These are phyloP conservation scores for Penicillium coffeae DNA, from an alignment of 495 filamentous ascomycete species.

Conservation along the genomic window DNA sequence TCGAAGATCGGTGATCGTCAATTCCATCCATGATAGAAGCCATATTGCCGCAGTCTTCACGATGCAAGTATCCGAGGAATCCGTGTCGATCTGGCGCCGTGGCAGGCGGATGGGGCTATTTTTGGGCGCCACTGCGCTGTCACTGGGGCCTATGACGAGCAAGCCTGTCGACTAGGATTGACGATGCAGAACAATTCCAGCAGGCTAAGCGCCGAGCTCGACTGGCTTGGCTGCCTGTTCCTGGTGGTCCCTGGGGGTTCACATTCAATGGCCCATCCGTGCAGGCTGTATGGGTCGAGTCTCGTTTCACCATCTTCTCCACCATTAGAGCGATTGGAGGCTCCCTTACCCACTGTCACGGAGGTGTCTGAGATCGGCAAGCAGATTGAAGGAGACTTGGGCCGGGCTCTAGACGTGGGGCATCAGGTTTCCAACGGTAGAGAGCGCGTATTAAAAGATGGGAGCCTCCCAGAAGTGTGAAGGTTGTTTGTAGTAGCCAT, in stretches of 20 bases:
- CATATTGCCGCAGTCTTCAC: not conserved
- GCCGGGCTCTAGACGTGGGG: not conserved
- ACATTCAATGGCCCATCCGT: slow-evolving; percentile 3
- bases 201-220: slow-evolving; percentile 1
- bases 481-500: not conserved
- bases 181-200: not conserved
- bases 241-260: slow-evolving; percentile 17
- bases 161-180: no score
- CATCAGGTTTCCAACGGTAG: not conserved
- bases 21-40: not conserved
- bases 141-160: no score
- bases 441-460: slow-evolving; percentile 4
- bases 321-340: slow-evolving; percentile 13
- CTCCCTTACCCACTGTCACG: slow-evolving; percentile 3
- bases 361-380: slow-evolving; percentile 14
- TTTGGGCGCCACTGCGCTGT: not conserved
- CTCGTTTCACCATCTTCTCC: slow-evolving; percentile 13
- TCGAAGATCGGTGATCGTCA: no score
- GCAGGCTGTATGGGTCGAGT: not conserved
- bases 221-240: slow-evolving; percentile 11
- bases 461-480: not conserved
- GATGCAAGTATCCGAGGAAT: not conserved
- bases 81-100: slow-evolving; percentile 9
- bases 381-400: not conserved
- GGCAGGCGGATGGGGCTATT: not conserved